Evolutionary conservation across 768 basidiomycete genomes (phyloP), one percentile per base, ranked within the genome.

Genomic region (Boletus sp.): DNA sequence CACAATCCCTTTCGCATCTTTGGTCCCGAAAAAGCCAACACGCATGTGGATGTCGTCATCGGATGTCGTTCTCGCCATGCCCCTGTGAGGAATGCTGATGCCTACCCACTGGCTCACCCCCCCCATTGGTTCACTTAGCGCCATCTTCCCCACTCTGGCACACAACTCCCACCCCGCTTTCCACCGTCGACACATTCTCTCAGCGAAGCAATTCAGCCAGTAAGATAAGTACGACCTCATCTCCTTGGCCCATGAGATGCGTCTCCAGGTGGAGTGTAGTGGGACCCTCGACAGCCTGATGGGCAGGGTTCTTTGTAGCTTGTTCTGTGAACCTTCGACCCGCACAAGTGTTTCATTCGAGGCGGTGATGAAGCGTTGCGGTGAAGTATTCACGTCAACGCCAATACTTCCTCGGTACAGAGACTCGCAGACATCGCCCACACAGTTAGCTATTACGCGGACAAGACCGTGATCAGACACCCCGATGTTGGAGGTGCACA

Each of bases 291-390:
- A 98, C 61, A 83, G 97, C 54, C 78, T 98, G 42, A 90, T 87
- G 59, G 96, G 96, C 35, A 90, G 88, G 56, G 87, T 99, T 1
- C 80, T 99, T 7, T 93, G 88, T 67, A 94, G 86, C 21, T 69
- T 95, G 35, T 99, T 99, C 79, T 99, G 93, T 70, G 97, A 99
- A 70, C 91, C 96, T 1, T 97, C 94, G 3, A 99, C 97, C 3
- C 82, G 97, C 33, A 99, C 97, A 4, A 93, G 91, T 58, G 81
- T 88, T 5, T 98, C 96, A 8, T 99, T 99, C 64, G 96, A 99
- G 68, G 88, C 96, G 3, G 97, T 96, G 11, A 99, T 98, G 97
- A 96, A 97, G 71, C 84, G 97, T 47, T 93, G 97, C 25, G 97
- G 97, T 19, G 85, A 95, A 64, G 96, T 98, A 86, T 97, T n/a